These are phyloP conservation scores for Parasitella parasitica DNA, from an alignment of 371 early-diverging fungal species.

Conservation along the genomic window DNA sequence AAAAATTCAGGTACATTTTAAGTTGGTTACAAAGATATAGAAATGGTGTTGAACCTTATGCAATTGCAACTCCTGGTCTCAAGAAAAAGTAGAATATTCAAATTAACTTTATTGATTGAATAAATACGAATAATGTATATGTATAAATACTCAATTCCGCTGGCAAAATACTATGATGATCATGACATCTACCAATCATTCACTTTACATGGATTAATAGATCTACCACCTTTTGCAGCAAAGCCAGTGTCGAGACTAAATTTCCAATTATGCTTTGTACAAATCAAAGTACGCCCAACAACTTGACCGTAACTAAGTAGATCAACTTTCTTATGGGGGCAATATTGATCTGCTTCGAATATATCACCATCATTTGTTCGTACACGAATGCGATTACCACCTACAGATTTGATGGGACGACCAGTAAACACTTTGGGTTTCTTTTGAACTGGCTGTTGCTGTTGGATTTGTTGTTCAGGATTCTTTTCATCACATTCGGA, in stretches of 20 bases:
- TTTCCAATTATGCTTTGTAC: slow-evolving; percentile 70
- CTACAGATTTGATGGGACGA: slow-evolving; percentile 43
- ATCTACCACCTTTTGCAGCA: slow-evolving; percentile 50
- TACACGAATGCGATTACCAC: slow-evolving; percentile 57
- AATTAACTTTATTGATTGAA: not conserved
- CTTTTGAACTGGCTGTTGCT: not conserved
- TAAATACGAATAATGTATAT: not conserved
- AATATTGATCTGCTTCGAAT: slow-evolving; percentile 67
- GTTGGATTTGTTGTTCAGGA: not conserved
- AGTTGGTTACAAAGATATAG: slow-evolving; percentile 56
- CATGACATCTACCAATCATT: slow-evolving; percentile 58
- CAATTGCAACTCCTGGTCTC: slow-evolving; percentile 28
- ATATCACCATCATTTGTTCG: slow-evolving; percentile 51
- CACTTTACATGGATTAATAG: slow-evolving; percentile 61
- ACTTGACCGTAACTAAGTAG: slow-evolving; percentile 65
- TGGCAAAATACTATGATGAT: not conserved
- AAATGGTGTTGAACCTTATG: slow-evolving; percentile 46
- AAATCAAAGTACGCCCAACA: slow-evolving; percentile 55
- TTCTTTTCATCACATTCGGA: slow-evolving; percentile 20
- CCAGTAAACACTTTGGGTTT: slow-evolving; percentile 23
- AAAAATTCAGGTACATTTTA: slow-evolving; percentile 46
- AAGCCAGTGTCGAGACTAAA: slow-evolving; percentile 53
- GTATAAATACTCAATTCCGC: not conserved
- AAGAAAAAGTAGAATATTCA: slow-evolving; percentile 19
- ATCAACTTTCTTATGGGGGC: slow-evolving; percentile 71